Evolutionary conservation across 2,329 filamentous ascomycete species (phyloP).

Genomic region (Sclerotiophoma versabilis): DNA sequence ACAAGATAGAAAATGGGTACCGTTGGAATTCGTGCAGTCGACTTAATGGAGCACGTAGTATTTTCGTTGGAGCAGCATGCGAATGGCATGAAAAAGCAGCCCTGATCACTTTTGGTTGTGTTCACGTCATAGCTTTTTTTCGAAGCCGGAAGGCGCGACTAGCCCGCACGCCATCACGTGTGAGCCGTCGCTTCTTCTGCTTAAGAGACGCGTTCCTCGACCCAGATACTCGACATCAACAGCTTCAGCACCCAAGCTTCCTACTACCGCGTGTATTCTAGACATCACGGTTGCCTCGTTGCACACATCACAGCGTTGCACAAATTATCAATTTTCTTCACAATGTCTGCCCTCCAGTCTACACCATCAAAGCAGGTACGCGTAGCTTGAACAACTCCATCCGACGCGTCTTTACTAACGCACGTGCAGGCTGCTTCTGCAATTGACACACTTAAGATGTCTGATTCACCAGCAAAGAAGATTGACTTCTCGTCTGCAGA

Average conservation of each 20-base stretch:
- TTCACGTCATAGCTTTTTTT: conserved; percentile 41
- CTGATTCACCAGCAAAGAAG: conserved; percentile 88
- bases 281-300: conserved; percentile 23
- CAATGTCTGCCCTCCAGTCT: conserved; percentile 77
- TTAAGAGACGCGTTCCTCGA: conserved; percentile 34
- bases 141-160: conserved; percentile 21
- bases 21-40: conserved; percentile 20
- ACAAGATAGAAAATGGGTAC: neutral
- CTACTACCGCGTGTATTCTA: conserved; percentile 30
- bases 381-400: conserved; percentile 43
- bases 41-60: conserved; percentile 23
- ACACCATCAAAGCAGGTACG: conserved; percentile 77
- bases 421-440: conserved; percentile 76
- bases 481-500: conserved; percentile 74
- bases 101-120: conserved; percentile 16
- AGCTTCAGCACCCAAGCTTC: conserved; percentile 31
- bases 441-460: conserved; percentile 88
- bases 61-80: conserved; percentile 9
- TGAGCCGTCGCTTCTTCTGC: conserved; percentile 21
- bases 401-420: conserved; percentile 49
- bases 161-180: conserved; percentile 34
- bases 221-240: conserved; percentile 28
- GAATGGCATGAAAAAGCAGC: conserved; percentile 4
- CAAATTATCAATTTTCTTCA: conserved; percentile 24
- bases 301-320: conserved; percentile 15